These are phyloP conservation scores for Botrytis byssoidea DNA, from an alignment of 2,329 filamentous ascomycete species.

Conservation along the genomic window DNA sequence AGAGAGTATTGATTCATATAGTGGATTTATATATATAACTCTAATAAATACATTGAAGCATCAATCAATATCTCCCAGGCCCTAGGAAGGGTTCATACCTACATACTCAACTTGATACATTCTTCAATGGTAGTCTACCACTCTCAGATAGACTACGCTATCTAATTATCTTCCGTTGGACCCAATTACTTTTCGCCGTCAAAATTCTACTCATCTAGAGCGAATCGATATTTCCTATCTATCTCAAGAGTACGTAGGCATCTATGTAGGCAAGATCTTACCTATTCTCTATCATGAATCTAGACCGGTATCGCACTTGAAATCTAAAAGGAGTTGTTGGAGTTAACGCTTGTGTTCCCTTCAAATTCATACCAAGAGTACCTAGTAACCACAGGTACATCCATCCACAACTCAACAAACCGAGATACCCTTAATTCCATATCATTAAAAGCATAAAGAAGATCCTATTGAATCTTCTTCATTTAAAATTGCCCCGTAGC, in stretches of 20 bases:
- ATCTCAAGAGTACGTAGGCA: too few species aligned
- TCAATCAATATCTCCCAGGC: background rate
- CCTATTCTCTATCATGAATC: background rate
- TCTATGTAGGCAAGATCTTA: too few species aligned
- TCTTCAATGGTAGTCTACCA: background rate
- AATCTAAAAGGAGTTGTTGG: constrained; percentile 5
- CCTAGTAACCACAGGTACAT: background rate
- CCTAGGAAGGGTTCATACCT: background rate
- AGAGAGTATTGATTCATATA: too few species aligned
- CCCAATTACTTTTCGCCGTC: background rate
- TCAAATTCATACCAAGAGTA: background rate
- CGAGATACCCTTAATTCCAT: background rate
- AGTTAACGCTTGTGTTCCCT: background rate
- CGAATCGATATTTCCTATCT: background rate
- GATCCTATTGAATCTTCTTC: background rate
- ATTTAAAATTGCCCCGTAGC: background rate
- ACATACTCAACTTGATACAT: background rate
- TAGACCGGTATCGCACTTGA: background rate
- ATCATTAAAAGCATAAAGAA: background rate
- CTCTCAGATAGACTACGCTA: too few species aligned
- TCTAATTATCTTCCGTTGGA: background rate
- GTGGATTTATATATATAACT: background rate
- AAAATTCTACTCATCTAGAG: background rate
- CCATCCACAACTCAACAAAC: background rate
- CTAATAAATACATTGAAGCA: too few species aligned